phyloP scores from a whole-genome alignment of 2,329 filamentous ascomycete genomes.

The Hyphodiscus sp. region DNA sequence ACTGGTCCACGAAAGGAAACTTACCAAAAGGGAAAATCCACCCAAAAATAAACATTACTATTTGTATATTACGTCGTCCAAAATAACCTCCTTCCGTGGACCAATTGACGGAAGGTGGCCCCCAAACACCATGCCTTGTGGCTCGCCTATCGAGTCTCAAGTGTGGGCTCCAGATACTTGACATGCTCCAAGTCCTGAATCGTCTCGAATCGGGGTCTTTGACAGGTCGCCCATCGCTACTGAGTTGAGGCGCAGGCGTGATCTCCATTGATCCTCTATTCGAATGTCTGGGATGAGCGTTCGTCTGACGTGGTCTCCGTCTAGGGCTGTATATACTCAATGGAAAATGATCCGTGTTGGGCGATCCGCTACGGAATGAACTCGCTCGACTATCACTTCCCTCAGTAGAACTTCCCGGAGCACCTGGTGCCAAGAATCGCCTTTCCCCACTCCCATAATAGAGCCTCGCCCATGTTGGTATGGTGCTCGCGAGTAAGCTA shows the following conservation, averaged over 20 bases:
- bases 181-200: slow-evolving; percentile 45
- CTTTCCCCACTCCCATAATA: slow-evolving; percentile 66
- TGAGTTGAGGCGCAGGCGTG: slow-evolving; percentile 25
- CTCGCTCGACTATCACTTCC: slow-evolving; percentile 40
- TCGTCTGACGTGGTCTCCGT: slow-evolving; percentile 37
- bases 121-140: slow-evolving; percentile 58
- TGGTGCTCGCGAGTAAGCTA: slow-evolving; percentile 33
- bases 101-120: slow-evolving; percentile 64
- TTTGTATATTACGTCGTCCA: slow-evolving; percentile 65
- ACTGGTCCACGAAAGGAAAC: slow-evolving; percentile 28
- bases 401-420: slow-evolving; percentile 26
- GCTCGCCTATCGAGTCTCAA: slow-evolving; percentile 57
- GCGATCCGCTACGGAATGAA: slow-evolving; percentile 41
- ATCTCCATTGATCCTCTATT: slow-evolving; percentile 39
- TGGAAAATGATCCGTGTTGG: slow-evolving; percentile 43
- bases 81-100: slow-evolving; percentile 53
- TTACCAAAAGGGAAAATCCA: slow-evolving; percentile 71
- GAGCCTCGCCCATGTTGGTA: slow-evolving; percentile 47
- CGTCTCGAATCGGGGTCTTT: slow-evolving; percentile 13
- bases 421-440: slow-evolving; percentile 39
- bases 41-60: slow-evolving; percentile 67
- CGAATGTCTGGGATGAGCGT: slow-evolving; percentile 25
- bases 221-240: slow-evolving; percentile 10
- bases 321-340: slow-evolving; percentile 40
- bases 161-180: slow-evolving; percentile 69